Percentiles rank a stretch among this genome's conserved stretches.
These are phyloP conservation scores for Pseudisothecium myosuroides DNA, from an alignment of 225 moss, liverwort and hornwort species.

Conservation along the genomic window DNA sequence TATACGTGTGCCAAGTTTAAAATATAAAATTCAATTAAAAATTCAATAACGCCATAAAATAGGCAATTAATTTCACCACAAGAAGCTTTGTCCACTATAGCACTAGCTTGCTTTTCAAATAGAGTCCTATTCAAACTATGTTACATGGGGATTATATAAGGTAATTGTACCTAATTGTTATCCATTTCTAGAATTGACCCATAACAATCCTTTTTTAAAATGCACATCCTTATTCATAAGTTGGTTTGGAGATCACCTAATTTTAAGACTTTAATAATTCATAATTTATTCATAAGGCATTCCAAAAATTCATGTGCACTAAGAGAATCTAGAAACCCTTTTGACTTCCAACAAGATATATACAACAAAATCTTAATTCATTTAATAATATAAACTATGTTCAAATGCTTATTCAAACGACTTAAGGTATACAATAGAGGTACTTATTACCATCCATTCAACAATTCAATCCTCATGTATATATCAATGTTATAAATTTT, in stretches of 20 bases:
- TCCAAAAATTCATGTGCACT: not conserved
- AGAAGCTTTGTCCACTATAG: not conserved
- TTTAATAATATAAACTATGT: no score
- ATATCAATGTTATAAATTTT: not conserved
- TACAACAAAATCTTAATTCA: not conserved
- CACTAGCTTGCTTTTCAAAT: fast-evolving
- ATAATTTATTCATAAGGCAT: no score
- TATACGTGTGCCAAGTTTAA: not conserved
- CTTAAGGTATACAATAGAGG: fast-evolving
- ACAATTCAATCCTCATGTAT: not conserved
- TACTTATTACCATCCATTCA: not conserved
- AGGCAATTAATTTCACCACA: not conserved
- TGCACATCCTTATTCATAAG: not conserved
- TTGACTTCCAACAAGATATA: not conserved
- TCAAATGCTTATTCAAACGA: not conserved
- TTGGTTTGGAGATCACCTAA: not conserved
- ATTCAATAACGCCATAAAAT: not conserved
- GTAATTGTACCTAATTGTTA: not conserved
- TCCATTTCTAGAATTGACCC: not conserved
- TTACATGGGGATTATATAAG: no score
- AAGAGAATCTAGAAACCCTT: not conserved
- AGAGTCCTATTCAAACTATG: fast-evolving
- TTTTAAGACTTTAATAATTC: not conserved
- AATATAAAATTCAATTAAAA: not conserved
- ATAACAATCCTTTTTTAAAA: not conserved